Percentiles rank a stretch among this genome's conserved stretches.
Conservation (phyloP, 1,139 yeast genomes). For the Yamadazyma pseudoaaseri region DNA sequence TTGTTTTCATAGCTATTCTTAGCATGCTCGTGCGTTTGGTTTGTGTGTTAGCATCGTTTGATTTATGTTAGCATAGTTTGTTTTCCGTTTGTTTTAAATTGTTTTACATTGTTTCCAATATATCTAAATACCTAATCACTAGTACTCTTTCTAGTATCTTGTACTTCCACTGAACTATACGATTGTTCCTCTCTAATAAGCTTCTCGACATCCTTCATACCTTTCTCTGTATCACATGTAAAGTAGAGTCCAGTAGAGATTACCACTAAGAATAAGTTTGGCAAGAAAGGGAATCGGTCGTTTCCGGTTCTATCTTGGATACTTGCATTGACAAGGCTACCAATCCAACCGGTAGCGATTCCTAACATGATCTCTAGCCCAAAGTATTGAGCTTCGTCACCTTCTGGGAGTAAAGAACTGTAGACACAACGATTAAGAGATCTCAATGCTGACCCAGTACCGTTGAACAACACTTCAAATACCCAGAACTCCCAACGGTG, state of each 20-base stretch:
- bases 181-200: constrained; percentile 2
- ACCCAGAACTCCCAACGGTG: constrained; percentile 47
- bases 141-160: no score
- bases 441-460: constrained; percentile 37
- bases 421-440: constrained; percentile 38
- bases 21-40: no score
- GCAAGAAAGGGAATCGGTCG: constrained; percentile 39
- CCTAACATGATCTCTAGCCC: constrained; percentile 46
- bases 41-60: no score
- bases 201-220: constrained; percentile 26
- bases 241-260: constrained; percentile 25
- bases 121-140: no score
- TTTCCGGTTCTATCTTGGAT: constrained; percentile 43
- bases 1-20: no score
- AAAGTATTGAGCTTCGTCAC: constrained; percentile 45
- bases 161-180: constrained; percentile 1
- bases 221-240: constrained; percentile 33
- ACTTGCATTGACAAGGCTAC: constrained; percentile 37
- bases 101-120: no score
- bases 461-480: constrained; percentile 37
- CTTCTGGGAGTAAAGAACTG: constrained; percentile 40
- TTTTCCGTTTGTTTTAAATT: no score
- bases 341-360: constrained; percentile 46
- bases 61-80: no score
- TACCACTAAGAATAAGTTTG: constrained; percentile 32